phyloP scores from a whole-genome alignment of 2,329 filamentous ascomycete species.

The Graphium sp. region DNA sequence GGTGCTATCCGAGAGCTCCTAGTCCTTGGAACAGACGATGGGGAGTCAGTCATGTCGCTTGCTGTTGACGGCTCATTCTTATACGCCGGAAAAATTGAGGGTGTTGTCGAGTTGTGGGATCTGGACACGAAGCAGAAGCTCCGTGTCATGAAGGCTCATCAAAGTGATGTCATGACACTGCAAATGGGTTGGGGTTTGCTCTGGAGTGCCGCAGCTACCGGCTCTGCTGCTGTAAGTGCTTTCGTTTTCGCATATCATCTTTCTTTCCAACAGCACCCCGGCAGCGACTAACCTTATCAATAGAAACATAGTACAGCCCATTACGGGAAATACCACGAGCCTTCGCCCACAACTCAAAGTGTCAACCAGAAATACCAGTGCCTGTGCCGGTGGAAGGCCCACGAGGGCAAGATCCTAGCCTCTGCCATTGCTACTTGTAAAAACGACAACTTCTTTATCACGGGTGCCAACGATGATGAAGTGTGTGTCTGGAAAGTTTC shows the following conservation, averaged over 20 bases:
- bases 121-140: slow-evolving; percentile 85
- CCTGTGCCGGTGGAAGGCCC: slow-evolving; percentile 62
- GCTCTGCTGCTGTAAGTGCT: slow-evolving; percentile 57
- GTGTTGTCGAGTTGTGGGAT: slow-evolving; percentile 91
- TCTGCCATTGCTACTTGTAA: slow-evolving; percentile 60
- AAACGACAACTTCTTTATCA: slow-evolving; percentile 71
- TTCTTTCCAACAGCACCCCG: background rate
- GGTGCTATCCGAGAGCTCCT: slow-evolving; percentile 38
- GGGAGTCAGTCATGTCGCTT: slow-evolving; percentile 55
- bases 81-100: slow-evolving; percentile 76
- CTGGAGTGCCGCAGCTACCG: slow-evolving; percentile 79
- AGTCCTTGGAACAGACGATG: slow-evolving; percentile 42
- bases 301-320: slow-evolving; percentile 53
- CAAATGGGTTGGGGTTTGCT: slow-evolving; percentile 73
- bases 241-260: background rate
- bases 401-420: slow-evolving; percentile 73
- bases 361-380: slow-evolving; percentile 72
- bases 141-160: slow-evolving; percentile 67
- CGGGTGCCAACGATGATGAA: slow-evolving; percentile 81
- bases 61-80: slow-evolving; percentile 81
- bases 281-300: background rate
- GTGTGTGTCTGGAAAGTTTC: slow-evolving; percentile 76
- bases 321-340: slow-evolving; percentile 36
- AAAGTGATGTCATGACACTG: slow-evolving; percentile 70
- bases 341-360: slow-evolving; percentile 19